Evolutionary conservation across 257 asterid genomes (phyloP).

Genomic region (Fraxinus cuspidata): DNA sequence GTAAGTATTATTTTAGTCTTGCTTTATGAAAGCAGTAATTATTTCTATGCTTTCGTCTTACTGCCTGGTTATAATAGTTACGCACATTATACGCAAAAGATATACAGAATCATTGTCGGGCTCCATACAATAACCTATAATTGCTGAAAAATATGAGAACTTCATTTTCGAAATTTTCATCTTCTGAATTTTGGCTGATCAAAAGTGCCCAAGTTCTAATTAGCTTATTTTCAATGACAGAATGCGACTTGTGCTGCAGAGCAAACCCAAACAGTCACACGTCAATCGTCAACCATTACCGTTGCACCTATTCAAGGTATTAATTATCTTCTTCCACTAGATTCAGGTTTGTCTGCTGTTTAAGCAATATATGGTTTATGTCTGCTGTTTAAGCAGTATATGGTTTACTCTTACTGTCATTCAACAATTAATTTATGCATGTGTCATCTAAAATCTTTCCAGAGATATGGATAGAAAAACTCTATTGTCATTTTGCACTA

Average conservation of each 20-base stretch:
- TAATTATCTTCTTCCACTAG: not conserved
- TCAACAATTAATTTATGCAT: not conserved
- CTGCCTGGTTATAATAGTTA: not conserved
- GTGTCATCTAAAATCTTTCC: not conserved
- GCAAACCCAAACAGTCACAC: conserved; percentile 86
- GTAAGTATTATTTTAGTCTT: not conserved
- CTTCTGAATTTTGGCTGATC: not conserved
- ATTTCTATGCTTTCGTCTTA: not conserved
- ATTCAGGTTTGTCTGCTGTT: not conserved
- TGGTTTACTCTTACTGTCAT: not conserved
- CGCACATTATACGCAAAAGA: not conserved
- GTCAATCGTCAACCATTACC: conserved; percentile 83
- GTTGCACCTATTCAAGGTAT: conserved; percentile 86
- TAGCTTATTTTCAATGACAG: conserved; percentile 41
- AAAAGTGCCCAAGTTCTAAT: conserved; percentile 7
- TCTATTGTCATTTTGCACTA: not conserved
- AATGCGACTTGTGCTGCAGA: conserved; percentile 77
- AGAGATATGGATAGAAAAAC: conserved; percentile 6
- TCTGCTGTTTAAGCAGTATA: not conserved
- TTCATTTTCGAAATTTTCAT: not conserved
- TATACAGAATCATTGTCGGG: not conserved
- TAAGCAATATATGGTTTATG: no score
- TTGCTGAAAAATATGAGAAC: not conserved
- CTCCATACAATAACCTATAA: not conserved
- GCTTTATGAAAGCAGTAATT: not conserved